phyloP scores from a whole-genome alignment of 2,329 filamentous ascomycete genomes.

The Monosporascus sp. region DNA sequence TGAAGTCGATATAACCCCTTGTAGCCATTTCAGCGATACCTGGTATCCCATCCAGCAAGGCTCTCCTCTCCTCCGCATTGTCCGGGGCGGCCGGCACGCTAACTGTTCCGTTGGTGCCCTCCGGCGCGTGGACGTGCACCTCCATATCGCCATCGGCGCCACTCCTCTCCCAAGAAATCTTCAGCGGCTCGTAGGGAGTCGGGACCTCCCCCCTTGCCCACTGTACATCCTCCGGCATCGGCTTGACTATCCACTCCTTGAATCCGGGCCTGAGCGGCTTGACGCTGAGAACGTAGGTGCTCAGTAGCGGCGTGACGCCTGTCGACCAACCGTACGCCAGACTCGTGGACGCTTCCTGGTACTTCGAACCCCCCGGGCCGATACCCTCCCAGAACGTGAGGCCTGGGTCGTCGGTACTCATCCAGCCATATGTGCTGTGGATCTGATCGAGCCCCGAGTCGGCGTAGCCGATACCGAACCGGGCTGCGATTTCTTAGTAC shows the following conservation, averaged over 20 bases:
- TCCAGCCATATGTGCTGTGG: constrained; percentile 43
- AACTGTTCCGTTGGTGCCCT: constrained; percentile 22
- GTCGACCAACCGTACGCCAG: constrained; percentile 48
- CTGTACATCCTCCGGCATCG: constrained; percentile 21
- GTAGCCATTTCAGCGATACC: background rate
- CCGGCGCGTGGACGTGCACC: constrained; percentile 27
- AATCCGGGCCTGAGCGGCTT: constrained; percentile 39
- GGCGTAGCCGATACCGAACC: constrained; percentile 31
- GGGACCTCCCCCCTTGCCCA: constrained; percentile 30
- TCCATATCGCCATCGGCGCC: constrained; percentile 12
- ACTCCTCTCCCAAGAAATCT: constrained; percentile 31
- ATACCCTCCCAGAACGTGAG: constrained; percentile 49
- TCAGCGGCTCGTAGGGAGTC: constrained; percentile 33
- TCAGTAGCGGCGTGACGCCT: constrained; percentile 41
- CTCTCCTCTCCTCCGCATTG: background rate
- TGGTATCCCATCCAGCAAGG: background rate
- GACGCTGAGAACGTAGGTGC: constrained; percentile 41
- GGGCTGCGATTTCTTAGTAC: constrained; percentile 47
- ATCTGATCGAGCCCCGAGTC: constrained; percentile 39
- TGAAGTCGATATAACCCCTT: background rate
- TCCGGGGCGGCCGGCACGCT: constrained; percentile 10
- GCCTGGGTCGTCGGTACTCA: constrained; percentile 39
- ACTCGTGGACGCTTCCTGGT: constrained; percentile 41
- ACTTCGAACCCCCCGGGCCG: constrained; percentile 34
- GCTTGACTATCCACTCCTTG: constrained; percentile 32